Percentiles rank a stretch among this genome's conserved stretches.
phyloP scores from a whole-genome alignment of 192 early-diverging fungal genomes.

The Lunasporangiospora selenospora region DNA sequence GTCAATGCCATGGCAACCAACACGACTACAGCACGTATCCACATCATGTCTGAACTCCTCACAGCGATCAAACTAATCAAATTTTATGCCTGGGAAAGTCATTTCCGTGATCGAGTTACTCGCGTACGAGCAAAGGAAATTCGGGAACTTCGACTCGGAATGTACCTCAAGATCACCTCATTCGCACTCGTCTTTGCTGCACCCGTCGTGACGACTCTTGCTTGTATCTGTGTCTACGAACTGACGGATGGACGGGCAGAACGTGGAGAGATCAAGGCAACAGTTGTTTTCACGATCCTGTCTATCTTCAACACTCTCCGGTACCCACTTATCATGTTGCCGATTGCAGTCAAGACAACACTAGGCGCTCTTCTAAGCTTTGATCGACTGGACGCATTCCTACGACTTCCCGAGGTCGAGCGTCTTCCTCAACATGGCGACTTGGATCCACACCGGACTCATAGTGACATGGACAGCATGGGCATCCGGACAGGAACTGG shows the following conservation, averaged over 20 bases:
- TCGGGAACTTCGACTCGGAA: conserved; percentile 49
- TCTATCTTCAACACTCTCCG: conserved; percentile 75
- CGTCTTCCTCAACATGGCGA: conserved; percentile 19
- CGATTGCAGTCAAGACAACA: conserved; percentile 64
- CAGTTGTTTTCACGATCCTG: conserved; percentile 65
- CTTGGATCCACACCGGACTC: conserved; percentile 31
- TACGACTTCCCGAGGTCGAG: conserved; percentile 67
- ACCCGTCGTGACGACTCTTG: conserved; percentile 57
- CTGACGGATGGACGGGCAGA: conserved; percentile 48
- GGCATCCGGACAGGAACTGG: neutral
- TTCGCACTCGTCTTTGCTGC: conserved; percentile 71
- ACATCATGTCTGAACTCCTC: conserved; percentile 76
- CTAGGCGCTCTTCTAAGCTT: conserved; percentile 64
- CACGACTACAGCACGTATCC: conserved; percentile 68
- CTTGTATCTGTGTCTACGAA: conserved; percentile 47
- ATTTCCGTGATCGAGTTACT: conserved; percentile 66
- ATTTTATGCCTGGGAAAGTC: conserved; percentile 77
- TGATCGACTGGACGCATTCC: conserved; percentile 63
- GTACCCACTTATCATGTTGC: conserved; percentile 73
- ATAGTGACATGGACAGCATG: conserved; percentile 8
- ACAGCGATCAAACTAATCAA: conserved; percentile 82
- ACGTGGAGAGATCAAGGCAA: conserved; percentile 49
- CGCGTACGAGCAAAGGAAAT: conserved; percentile 66
- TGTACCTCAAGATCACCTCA: conserved; percentile 63
- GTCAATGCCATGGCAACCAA: conserved; percentile 58